Conservation (phyloP, 345 rosid species). For the Acer yangbiense region DNA sequence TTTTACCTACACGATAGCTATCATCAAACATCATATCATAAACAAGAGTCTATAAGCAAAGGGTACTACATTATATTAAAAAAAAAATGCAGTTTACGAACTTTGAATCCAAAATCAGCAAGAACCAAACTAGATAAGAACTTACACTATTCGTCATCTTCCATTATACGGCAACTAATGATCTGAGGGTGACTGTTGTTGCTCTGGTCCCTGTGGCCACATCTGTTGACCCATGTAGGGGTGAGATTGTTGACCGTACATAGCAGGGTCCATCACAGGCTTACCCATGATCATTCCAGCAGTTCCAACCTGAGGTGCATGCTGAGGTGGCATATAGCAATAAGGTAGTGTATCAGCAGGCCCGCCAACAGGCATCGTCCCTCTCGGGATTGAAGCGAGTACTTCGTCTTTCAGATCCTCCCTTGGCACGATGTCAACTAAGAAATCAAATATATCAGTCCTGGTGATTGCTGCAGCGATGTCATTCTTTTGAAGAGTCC, state of each 20-base stretch:
- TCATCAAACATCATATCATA: background rate
- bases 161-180: constrained; percentile 33
- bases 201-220: constrained; percentile 78
- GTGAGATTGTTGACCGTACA: constrained; percentile 58
- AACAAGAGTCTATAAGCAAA: background rate
- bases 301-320: constrained; percentile 59
- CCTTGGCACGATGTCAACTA: constrained; percentile 91
- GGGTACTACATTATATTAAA: background rate
- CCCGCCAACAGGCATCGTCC: constrained; percentile 54
- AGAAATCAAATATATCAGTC: constrained; percentile 92
- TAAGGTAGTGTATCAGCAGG: constrained; percentile 72
- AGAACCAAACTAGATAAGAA: background rate
- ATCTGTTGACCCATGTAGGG: constrained; percentile 74
- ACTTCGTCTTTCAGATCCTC: constrained; percentile 93
- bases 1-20: background rate
- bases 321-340: constrained; percentile 73
- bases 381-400: constrained; percentile 63
- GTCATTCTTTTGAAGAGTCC: constrained; percentile 95
- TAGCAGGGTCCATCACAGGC: constrained; percentile 65
- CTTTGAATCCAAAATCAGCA: background rate
- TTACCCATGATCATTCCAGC: constrained; percentile 91
- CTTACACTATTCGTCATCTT: constrained; percentile 24
- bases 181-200: constrained; percentile 71
- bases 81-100: background rate
- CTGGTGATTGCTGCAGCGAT: constrained; percentile 93